Evolutionary conservation across 1,284 basidiomycete species (phyloP), one percentile per base, ranked within the genome.

Genomic region (Wolfiporia cocos): DNA sequence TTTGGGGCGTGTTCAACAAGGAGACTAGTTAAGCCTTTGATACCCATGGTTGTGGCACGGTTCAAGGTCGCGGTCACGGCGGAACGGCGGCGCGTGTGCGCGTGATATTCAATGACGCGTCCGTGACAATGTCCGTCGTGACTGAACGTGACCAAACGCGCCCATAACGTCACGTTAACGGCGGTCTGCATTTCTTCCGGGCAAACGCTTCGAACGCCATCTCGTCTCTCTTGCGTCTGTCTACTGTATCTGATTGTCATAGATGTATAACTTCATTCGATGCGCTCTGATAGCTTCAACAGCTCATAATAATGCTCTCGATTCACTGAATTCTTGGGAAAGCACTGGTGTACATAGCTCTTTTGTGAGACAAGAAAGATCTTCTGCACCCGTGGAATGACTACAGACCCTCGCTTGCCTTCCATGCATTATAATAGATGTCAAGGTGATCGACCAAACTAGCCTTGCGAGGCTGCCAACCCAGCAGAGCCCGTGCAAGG

Each of bases 11-110:
- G 82, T 59, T 96, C 89, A 12, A 78, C 81, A 47, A 99, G 76
- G 34, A 99, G 76, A 15, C 78, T 86, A 14, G 93, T 98, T 33
- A 99, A 76, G 37, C 95, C 95, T 71, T 92, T 92, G 69, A 92
- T 92, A 67, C 88, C 89, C 86, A 89, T 90, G 29, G 33, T 22
- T 29, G 20, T 31, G 39, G 38, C 6, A n/a, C 33, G 5, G 28
- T 14, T 4, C 15, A 10, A 11, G 5, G 26, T 20, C 34, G 34
- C 18, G 23, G 15, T 20, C 34, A 29, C 18, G 23, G 15, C n/a
- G 26, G 9, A 14, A 29, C 28, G 42, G 43, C 44, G 43, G 42
- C 44, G 43, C 40, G 19, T 36, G 5, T 11, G 20, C 5, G 34
- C 5, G 7, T 20, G 21, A 7, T 6, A 22, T 9, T 15, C 31